Evolutionary conservation across 2,329 filamentous ascomycete species (phyloP).

Genomic region (Mycosphaerelloides madeirae): DNA sequence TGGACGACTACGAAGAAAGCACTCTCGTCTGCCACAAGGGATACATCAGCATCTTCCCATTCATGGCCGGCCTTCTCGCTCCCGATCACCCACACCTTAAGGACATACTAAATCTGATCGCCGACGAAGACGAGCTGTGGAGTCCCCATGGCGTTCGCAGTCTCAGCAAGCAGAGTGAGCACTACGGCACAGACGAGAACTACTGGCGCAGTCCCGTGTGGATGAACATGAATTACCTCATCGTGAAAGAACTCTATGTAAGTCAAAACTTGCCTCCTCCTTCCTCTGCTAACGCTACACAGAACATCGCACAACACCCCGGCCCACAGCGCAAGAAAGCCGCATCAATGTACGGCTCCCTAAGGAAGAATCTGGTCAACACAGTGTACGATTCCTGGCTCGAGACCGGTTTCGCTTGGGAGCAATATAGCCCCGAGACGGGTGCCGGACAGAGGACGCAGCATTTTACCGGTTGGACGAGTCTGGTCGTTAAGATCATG

Average conservation of each 20-base stretch:
- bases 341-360: constrained; percentile 65
- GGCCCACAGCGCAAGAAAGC: constrained; percentile 68
- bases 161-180: constrained; percentile 73
- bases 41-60: constrained; percentile 90
- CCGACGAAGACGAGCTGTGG: constrained; percentile 81
- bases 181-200: constrained; percentile 89
- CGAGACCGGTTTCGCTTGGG: constrained; percentile 94
- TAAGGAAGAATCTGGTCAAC: constrained; percentile 79
- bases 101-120: constrained; percentile 70
- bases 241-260: constrained; percentile 71
- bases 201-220: constrained; percentile 95
- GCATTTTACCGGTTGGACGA: constrained; percentile 99
- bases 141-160: constrained; percentile 84
- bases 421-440: constrained; percentile 94
- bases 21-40: constrained; percentile 90
- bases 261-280: constrained; percentile 34
- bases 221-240: constrained; percentile 94
- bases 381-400: constrained; percentile 86
- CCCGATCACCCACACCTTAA: constrained; percentile 70
- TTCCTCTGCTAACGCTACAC: constrained; percentile 3
- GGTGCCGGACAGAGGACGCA: constrained; percentile 91
- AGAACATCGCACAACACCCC: constrained; percentile 59
- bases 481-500: constrained; percentile 95
- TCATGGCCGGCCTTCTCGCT: constrained; percentile 75
- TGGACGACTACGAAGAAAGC: constrained; percentile 92